A percentile compares a stretch with the other conserved stretches of the same genome.
phyloP scores from a whole-genome alignment of 257 asterid species.

The Rubia yunnanensis region DNA sequence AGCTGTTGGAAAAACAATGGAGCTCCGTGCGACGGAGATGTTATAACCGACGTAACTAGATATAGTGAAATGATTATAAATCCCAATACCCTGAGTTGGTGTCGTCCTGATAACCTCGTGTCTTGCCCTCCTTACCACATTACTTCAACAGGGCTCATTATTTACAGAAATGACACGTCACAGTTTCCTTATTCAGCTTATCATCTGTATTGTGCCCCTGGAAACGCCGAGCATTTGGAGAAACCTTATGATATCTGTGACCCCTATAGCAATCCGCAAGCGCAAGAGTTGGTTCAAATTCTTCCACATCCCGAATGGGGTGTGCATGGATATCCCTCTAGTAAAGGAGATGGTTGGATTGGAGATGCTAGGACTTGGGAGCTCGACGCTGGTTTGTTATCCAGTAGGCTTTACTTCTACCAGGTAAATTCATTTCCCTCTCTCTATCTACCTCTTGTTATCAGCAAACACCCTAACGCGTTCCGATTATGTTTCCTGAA shows the following conservation, averaged over 20 bases:
- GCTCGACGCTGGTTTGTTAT: slow-evolving; percentile 61
- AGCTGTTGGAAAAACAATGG: slow-evolving; percentile 88
- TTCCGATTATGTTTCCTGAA: background rate
- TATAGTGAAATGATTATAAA: slow-evolving; percentile 86
- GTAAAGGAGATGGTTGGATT: slow-evolving; percentile 77
- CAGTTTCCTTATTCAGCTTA: slow-evolving; percentile 73
- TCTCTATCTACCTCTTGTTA: background rate
- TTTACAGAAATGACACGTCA: slow-evolving; percentile 53
- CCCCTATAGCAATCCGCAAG: slow-evolving; percentile 90
- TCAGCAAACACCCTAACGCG: background rate
- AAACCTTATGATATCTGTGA: slow-evolving; percentile 74
- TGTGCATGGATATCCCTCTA: slow-evolving; percentile 65
- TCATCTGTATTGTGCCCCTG: slow-evolving; percentile 86
- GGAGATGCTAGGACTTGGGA: slow-evolving; percentile 76
- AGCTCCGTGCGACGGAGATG: slow-evolving; percentile 64
- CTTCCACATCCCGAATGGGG: slow-evolving; percentile 92
- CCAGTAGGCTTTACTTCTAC: slow-evolving; percentile 69
- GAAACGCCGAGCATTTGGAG: slow-evolving; percentile 54
- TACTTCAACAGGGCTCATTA: slow-evolving; percentile 41
- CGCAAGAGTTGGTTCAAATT: slow-evolving; percentile 76
- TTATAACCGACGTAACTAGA: slow-evolving; percentile 68
- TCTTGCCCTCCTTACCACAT: slow-evolving; percentile 82
- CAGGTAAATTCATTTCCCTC: slow-evolving; percentile 35
- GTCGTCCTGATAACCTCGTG: slow-evolving; percentile 51
- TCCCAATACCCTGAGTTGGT: slow-evolving; percentile 75